phyloP scores from a whole-genome alignment of 2,329 filamentous ascomycete species.

The Alternaria novae-zelandiae region DNA sequence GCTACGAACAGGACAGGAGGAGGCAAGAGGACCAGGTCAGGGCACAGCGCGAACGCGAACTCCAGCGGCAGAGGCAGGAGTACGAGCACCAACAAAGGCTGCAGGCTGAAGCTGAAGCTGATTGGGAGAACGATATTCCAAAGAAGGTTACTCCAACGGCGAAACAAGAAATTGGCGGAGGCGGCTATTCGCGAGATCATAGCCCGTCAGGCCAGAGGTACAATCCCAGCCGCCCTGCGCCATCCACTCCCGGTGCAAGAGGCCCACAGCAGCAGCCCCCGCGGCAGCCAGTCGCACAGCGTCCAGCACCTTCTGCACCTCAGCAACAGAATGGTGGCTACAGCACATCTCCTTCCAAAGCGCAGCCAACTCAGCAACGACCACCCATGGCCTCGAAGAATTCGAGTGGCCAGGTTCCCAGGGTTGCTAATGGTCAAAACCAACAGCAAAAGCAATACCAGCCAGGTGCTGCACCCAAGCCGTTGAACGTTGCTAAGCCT shows the following conservation, averaged over 20 bases:
- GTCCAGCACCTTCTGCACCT: slow-evolving; percentile 80
- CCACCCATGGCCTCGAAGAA: slow-evolving; percentile 37
- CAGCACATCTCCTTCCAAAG: slow-evolving; percentile 37
- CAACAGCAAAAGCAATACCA: slow-evolving; percentile 44
- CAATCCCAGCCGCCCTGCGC: slow-evolving; percentile 84
- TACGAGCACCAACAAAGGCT: slow-evolving; percentile 45
- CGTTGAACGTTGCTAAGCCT: slow-evolving; percentile 60
- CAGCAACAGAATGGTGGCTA: slow-evolving; percentile 46
- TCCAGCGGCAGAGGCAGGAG: slow-evolving; percentile 50
- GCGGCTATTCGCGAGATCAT: slow-evolving; percentile 55
- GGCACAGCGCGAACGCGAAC: slow-evolving; percentile 47
- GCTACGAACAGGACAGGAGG: slow-evolving; percentile 36
- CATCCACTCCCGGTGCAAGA: slow-evolving; percentile 71
- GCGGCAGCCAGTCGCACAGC: slow-evolving; percentile 70
- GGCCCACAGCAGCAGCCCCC: slow-evolving; percentile 56
- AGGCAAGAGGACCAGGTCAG: slow-evolving; percentile 51
- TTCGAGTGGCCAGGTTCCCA: slow-evolving; percentile 50
- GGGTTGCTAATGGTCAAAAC: slow-evolving; percentile 53
- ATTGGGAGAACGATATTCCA: slow-evolving; percentile 44
- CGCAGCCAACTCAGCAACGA: slow-evolving; percentile 32
- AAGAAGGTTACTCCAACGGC: slow-evolving; percentile 72
- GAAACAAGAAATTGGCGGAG: slow-evolving; percentile 85
- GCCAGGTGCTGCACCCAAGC: slow-evolving; percentile 59
- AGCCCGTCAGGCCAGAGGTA: slow-evolving; percentile 67
- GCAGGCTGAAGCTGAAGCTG: too few species aligned